Percentiles rank a stretch among this genome's conserved stretches.
Evolutionary conservation across 805 yeast species (phyloP).

Genomic region (Helenozyma baotianmanensis): DNA sequence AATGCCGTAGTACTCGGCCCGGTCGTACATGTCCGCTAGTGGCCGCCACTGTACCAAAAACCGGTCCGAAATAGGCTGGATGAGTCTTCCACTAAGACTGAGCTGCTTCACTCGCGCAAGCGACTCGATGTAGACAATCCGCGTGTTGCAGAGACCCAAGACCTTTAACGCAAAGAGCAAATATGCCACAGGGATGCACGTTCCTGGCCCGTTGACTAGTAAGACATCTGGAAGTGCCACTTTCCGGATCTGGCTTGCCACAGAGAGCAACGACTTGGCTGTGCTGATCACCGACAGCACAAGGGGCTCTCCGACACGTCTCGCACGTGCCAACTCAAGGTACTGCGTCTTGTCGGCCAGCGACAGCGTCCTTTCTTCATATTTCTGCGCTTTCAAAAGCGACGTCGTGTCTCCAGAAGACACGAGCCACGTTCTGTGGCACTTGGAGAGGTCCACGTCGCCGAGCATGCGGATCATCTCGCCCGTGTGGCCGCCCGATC

Average conservation of each 20-base stretch:
- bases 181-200: constrained; percentile 66
- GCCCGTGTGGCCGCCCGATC: constrained; percentile 97
- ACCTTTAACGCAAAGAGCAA: constrained; percentile 48
- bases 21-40: constrained; percentile 44
- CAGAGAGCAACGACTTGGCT: constrained; percentile 28
- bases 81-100: constrained; percentile 70
- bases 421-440: constrained; percentile 36
- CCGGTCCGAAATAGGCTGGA: constrained; percentile 68
- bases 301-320: constrained; percentile 55
- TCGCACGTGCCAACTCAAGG: constrained; percentile 48
- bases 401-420: constrained; percentile 54
- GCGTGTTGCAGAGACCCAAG: constrained; percentile 43
- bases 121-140: constrained; percentile 78
- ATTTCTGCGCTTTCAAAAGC: constrained; percentile 31
- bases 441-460: constrained; percentile 26
- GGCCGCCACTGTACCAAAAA: constrained; percentile 89
- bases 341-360: constrained; percentile 14
- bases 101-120: constrained; percentile 74
- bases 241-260: constrained; percentile 22
- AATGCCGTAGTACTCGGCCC: constrained; percentile 76
- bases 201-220: constrained; percentile 77
- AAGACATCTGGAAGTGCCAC: constrained; percentile 41
- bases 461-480: constrained; percentile 77
- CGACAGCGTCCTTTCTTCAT: constrained; percentile 22
- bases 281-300: constrained; percentile 46